Conservation (phyloP, 2,329 filamentous ascomycete species). For the Paraphoma chrysanthemicola region DNA sequence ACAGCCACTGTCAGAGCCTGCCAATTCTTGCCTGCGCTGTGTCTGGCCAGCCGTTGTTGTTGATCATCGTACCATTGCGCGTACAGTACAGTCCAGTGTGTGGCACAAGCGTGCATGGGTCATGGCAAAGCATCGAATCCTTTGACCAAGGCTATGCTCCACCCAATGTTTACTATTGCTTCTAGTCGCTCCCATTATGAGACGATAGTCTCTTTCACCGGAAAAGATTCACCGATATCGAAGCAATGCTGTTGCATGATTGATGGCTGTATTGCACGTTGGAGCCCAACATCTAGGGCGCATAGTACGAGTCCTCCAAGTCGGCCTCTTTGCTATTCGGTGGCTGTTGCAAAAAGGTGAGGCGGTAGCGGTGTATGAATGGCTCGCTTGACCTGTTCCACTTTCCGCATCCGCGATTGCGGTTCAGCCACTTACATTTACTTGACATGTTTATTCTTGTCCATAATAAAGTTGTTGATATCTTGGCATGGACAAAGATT, state of each 20-base stretch:
- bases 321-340: conserved; percentile 15
- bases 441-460: conserved; percentile 22
- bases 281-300: conserved; percentile 39
- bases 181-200: conserved; percentile 20
- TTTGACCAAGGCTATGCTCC: conserved; percentile 19
- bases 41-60: conserved; percentile 29
- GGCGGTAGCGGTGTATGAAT: conserved; percentile 40
- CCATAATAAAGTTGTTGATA: conserved; percentile 10
- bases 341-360: conserved; percentile 36
- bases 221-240: conserved; percentile 24
- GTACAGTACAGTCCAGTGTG: conserved; percentile 11
- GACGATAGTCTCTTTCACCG: conserved; percentile 34
- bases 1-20: conserved; percentile 26
- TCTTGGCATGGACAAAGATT: conserved; percentile 29
- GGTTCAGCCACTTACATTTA: conserved; percentile 25
- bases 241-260: conserved; percentile 14
- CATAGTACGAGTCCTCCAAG: conserved; percentile 15
- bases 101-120: conserved; percentile 27
- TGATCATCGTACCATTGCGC: conserved; percentile 33
- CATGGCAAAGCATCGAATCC: conserved; percentile 19
- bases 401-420: conserved; percentile 27
- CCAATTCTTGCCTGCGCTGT: conserved; percentile 21
- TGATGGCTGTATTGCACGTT: conserved; percentile 19
- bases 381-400: conserved; percentile 24
- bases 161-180: conserved; percentile 27